Conservation (phyloP, 2,329 filamentous ascomycete species). For the Neopestalotiopsis clavispora region DNA sequence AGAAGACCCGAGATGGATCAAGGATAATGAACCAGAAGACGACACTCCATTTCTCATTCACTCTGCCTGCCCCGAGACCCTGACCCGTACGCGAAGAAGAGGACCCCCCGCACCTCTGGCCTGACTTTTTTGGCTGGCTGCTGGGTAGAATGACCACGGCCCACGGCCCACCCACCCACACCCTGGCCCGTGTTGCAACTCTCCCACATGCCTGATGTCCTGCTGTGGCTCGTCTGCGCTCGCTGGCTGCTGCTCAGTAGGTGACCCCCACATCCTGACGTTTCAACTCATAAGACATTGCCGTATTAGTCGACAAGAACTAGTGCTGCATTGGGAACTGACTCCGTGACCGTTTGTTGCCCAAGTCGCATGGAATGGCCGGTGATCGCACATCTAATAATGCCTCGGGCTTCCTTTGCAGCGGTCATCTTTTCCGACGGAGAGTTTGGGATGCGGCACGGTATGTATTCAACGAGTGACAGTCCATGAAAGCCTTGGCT, state of each 20-base stretch:
- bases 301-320: slow-evolving; percentile 1
- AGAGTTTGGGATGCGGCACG: background rate
- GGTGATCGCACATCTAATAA: slow-evolving; percentile 9
- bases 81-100: background rate
- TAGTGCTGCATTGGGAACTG: slow-evolving; percentile 12
- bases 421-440: background rate
- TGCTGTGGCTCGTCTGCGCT: too few relatives aligned
- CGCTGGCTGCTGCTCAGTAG: too few relatives aligned
- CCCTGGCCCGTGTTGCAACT: background rate
- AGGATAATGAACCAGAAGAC: background rate
- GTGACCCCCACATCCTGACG: slow-evolving; percentile 12
- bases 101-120: background rate
- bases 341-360: slow-evolving; percentile 12
- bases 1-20: background rate
- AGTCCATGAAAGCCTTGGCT: background rate
- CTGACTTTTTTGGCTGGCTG: background rate
- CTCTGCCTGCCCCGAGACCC: background rate
- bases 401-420: background rate
- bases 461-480: background rate
- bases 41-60: background rate
- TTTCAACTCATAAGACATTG: slow-evolving; percentile 15
- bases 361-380: slow-evolving; percentile 5
- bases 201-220: background rate
- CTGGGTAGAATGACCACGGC: background rate
- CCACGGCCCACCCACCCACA: background rate